Percentiles rank a stretch among this genome's conserved stretches.
These are phyloP conservation scores for Dioszegia aurantiaca DNA, from an alignment of 768 basidiomycete genomes.

Conservation along the genomic window DNA sequence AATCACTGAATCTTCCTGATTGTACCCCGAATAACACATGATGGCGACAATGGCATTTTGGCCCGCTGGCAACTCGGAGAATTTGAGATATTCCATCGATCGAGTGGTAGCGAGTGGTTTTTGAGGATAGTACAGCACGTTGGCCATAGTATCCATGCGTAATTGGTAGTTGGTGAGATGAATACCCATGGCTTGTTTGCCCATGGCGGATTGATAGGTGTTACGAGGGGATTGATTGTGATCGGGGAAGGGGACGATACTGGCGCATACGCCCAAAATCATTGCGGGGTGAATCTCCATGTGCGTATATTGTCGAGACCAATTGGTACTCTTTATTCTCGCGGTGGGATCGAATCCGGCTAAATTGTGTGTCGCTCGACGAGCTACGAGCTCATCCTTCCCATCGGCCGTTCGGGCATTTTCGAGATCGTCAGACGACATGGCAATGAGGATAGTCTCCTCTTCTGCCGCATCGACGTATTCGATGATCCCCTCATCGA, in stretches of 20 bases:
- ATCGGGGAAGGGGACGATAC: conserved; percentile 99
- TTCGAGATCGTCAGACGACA: conserved; percentile 95
- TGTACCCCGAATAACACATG: conserved; percentile 97
- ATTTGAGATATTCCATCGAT: conserved; percentile 98
- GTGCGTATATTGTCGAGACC: conserved; percentile 92
- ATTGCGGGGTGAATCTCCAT: conserved; percentile 99
- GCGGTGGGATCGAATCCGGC: conserved; percentile 73
- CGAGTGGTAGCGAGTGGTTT: conserved; percentile 98
- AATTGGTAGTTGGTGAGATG: conserved; percentile 97
- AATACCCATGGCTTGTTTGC: conserved; percentile 99
- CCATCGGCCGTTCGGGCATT: conserved; percentile 60
- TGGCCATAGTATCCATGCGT: conserved; percentile 99
- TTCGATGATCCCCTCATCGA: conserved; percentile 86
- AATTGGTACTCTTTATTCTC: conserved; percentile 77
- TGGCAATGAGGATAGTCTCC: conserved; percentile 98
- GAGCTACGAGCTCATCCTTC: conserved; percentile 43
- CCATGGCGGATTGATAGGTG: conserved; percentile 99
- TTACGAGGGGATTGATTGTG: conserved; percentile 99
- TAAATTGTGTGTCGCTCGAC: conserved; percentile 53
- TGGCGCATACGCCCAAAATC: conserved; percentile 97
- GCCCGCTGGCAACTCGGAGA: conserved; percentile 97
- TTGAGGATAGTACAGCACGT: conserved; percentile 98
- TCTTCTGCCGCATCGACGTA: conserved; percentile 97
- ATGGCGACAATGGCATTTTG: conserved; percentile 99
- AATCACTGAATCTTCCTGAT: conserved; percentile 99